phyloP scores from a whole-genome alignment of 2,329 filamentous ascomycete genomes.

The Graphium sp. region DNA sequence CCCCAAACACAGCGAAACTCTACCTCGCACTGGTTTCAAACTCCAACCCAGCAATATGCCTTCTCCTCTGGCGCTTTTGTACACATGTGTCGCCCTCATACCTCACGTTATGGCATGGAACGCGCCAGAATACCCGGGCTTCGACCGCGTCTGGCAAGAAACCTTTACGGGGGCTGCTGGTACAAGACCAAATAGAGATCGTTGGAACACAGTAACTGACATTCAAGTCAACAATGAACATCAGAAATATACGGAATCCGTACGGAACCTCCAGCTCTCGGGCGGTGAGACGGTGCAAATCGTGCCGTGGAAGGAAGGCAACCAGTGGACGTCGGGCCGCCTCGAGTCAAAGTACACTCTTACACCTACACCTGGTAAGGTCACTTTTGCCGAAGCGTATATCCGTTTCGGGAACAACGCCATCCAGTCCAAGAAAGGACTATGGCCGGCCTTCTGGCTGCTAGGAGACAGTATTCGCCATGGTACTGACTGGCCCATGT shows the following conservation, averaged over 20 bases:
- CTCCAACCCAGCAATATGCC: too few relatives aligned
- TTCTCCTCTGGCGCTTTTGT: too few relatives aligned
- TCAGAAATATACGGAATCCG: conserved; percentile 28
- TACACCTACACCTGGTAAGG: conserved; percentile 24
- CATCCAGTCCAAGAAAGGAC: conserved; percentile 26
- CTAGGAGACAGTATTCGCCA: conserved; percentile 30
- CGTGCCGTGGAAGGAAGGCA: conserved; percentile 22
- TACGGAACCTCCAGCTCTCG: conserved; percentile 29
- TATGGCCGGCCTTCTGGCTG: conserved; percentile 44
- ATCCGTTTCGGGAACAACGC: conserved; percentile 27
- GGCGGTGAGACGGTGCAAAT: conserved; percentile 33
- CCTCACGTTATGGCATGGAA: conserved; percentile 17
- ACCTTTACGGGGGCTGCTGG: conserved; percentile 20
- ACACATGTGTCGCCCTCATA: conserved; percentile 10
- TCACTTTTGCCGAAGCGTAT: conserved; percentile 26
- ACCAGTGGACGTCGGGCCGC: conserved; percentile 35
- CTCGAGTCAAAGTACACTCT: conserved; percentile 31
- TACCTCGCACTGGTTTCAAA: too few relatives aligned
- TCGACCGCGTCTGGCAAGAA: conserved; percentile 23
- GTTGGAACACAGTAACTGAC: conserved; percentile 24
- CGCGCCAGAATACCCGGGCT: conserved; percentile 20
- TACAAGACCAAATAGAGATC: conserved; percentile 13
- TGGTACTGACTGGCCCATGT: conserved; percentile 30
- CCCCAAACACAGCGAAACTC: too few relatives aligned
- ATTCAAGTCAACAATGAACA: conserved; percentile 33